Base-by-base conservation (phyloP, 495 filamentous ascomycete species). In the Trichoderma virens region DNA sequence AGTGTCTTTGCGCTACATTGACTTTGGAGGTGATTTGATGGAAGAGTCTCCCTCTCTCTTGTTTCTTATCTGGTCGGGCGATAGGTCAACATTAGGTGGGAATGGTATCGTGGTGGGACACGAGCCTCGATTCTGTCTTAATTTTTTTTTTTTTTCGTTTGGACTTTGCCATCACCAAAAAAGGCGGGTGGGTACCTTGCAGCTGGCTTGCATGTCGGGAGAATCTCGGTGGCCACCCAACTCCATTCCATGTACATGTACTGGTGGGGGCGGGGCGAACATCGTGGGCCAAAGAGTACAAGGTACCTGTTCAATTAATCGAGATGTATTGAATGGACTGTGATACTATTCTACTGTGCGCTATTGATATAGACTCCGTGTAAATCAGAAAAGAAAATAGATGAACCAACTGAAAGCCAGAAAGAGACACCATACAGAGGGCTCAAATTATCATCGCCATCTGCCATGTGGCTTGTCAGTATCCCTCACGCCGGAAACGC, bases 401-500 rank as follows among this genome's bases (percentile, higher is more conserved):
- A 51, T 20, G 23, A 51, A 25, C 9, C 20, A 51, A 8, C 45
- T 7, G n/a, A 56, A 56, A 8, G 11, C 11, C 2, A 56, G 2
- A 31, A 56, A 56, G 1, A 56, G 8, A 18, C 8, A 56, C 11
- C 7, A 27, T 4, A 56, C 51, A 30, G 11, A 56, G 28, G 51
- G 27, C 25, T 30, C 23, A 16, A 56, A 45, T 18, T 56, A 9
- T 56, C 20, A n/a, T 16, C 25, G 28, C 28, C 23, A 28, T 5
- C 3, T 47, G 9, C 14, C 0, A 56, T 56, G 9, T 56, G 51
- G 4, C 51, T n/a, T 56, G 51, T n/a, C 23, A 30, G 27, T 56
- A 56, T 56, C 51, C 51, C 20, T 56, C 25, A 27, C 51, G 23
- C 51, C 51, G 51, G 27, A 56, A 56, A 56, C 51, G 51, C 51